A percentile compares a stretch with the other conserved stretches of the same genome.
These are phyloP conservation scores for Umbilicus rupestris DNA, from an alignment of 164 flowering plant species.

Conservation along the genomic window DNA sequence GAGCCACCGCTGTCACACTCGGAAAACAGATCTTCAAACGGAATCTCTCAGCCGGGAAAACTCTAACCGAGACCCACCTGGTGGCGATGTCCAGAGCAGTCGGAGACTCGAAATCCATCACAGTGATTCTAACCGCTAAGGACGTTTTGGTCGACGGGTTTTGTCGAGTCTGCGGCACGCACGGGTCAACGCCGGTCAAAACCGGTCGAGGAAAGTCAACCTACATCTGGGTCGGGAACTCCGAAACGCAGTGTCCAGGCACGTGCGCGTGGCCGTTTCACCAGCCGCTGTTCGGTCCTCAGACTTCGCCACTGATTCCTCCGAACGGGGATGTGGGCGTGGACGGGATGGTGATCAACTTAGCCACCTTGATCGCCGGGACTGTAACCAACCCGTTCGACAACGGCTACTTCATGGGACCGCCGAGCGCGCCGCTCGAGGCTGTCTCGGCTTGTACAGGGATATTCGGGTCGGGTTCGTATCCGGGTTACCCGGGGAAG, in stretches of 20 bases:
- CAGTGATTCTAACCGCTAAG: slow-evolving; percentile 27
- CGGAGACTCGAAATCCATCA: slow-evolving; percentile 25
- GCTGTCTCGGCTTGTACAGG: slow-evolving; percentile 57
- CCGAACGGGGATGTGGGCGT: slow-evolving; percentile 55
- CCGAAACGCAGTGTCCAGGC: slow-evolving; percentile 57
- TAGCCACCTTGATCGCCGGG: slow-evolving; percentile 51
- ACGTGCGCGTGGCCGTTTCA: slow-evolving; percentile 65
- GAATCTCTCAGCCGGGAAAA: slow-evolving; percentile 12
- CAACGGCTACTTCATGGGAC: slow-evolving; percentile 44
- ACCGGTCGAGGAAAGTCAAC: slow-evolving; percentile 14
- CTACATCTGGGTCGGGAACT: slow-evolving; percentile 46
- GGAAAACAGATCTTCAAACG: slow-evolving; percentile 13
- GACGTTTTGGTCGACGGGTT: slow-evolving; percentile 39
- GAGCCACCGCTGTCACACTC: not conserved
- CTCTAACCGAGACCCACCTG: slow-evolving; percentile 1
- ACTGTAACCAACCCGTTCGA: slow-evolving; percentile 55
- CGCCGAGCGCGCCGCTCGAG: slow-evolving; percentile 38
- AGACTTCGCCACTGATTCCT: slow-evolving; percentile 37
- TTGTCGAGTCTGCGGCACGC: slow-evolving; percentile 39
- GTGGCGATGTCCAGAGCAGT: slow-evolving; percentile 15
- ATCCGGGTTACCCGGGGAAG: slow-evolving; percentile 51
- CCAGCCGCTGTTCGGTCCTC: slow-evolving; percentile 57
- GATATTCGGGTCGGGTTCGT: slow-evolving; percentile 43
- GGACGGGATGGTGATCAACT: slow-evolving; percentile 50
- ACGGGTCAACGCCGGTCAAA: slow-evolving; percentile 20